Percentiles rank a stretch among this genome's conserved stretches.
Evolutionary conservation across 2,329 filamentous ascomycete species (phyloP).

Genomic region (Delphinella strobiligena): DNA sequence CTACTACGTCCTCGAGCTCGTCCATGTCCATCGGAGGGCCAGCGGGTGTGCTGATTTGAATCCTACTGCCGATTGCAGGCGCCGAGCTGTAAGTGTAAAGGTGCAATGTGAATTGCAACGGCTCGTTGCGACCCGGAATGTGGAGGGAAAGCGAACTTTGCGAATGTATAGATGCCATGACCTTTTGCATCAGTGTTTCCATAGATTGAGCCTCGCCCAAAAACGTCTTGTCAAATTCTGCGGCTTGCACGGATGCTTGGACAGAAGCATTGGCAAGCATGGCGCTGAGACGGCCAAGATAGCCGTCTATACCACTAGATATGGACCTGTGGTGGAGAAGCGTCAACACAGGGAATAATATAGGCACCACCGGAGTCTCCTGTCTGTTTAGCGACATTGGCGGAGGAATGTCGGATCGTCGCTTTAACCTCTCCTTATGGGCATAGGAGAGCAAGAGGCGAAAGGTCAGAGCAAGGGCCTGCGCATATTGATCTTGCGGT

Average conservation of each 20-base stretch:
- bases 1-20: no score
- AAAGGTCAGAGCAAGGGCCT: constrained; percentile 54
- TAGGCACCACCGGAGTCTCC: constrained; percentile 38
- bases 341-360: constrained; percentile 47
- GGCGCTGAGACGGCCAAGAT: constrained; percentile 14
- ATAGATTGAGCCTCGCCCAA: constrained; percentile 5
- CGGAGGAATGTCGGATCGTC: constrained; percentile 52
- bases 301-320: constrained; percentile 23
- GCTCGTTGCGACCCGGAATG: background rate
- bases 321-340: constrained; percentile 38
- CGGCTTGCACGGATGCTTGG: constrained; percentile 6
- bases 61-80: constrained; percentile 5
- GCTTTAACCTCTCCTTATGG: constrained; percentile 62
- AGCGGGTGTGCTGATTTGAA: constrained; percentile 4
- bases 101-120: constrained; percentile 4
- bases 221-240: constrained; percentile 8
- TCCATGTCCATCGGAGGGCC: no score
- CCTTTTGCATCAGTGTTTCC: constrained; percentile 10
- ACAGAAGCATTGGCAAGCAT: constrained; percentile 13
- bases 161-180: constrained; percentile 7
- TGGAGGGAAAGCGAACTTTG: background rate
- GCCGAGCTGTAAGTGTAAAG: constrained; percentile 5
- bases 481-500: constrained; percentile 40
- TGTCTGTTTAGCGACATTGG: constrained; percentile 41
- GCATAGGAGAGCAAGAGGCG: constrained; percentile 67